Conservation (phyloP, 192 early-diverging fungal species). For the Chytriomyces sp. region DNA sequence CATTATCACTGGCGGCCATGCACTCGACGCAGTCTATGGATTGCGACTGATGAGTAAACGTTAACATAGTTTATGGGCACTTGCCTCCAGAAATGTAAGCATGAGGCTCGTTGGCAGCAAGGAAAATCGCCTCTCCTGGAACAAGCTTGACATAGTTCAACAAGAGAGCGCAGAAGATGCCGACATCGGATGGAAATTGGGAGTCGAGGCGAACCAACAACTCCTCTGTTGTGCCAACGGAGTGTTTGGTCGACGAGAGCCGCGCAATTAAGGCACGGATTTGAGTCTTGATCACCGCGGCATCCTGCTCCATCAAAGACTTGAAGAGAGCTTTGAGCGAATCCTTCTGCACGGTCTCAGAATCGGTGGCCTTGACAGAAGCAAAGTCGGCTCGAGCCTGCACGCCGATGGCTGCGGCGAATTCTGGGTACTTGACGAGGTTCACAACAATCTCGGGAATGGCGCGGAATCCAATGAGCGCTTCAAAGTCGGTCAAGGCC, state of each 20-base stretch:
- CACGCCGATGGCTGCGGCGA: constrained; percentile 66
- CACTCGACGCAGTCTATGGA: constrained; percentile 90
- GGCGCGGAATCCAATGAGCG: constrained; percentile 90
- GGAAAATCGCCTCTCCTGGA: constrained; percentile 89
- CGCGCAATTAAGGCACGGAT: constrained; percentile 61
- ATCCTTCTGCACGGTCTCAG: constrained; percentile 44
- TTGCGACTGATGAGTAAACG: background rate
- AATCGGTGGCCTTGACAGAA: constrained; percentile 7
- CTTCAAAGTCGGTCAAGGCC: constrained; percentile 92
- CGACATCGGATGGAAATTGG: constrained; percentile 91
- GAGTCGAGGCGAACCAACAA: constrained; percentile 72
- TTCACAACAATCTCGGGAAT: constrained; percentile 71
- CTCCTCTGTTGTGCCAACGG: constrained; percentile 49
- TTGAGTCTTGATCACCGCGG: constrained; percentile 51
- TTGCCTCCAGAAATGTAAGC: constrained; percentile 90
- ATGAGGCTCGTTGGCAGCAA: constrained; percentile 97
- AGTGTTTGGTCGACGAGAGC: constrained; percentile 1
- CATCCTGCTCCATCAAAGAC: constrained; percentile 33
- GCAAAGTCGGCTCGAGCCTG: constrained; percentile 47
- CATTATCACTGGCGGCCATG: constrained; percentile 98
- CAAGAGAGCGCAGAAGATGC: constrained; percentile 84
- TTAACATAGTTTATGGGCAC: no score
- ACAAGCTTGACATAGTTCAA: constrained; percentile 81
- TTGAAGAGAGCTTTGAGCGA: constrained; percentile 46
- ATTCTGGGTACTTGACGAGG: constrained; percentile 77